Conservation (phyloP, 2,329 filamentous ascomycete species). For the Penicillium sp. region DNA sequence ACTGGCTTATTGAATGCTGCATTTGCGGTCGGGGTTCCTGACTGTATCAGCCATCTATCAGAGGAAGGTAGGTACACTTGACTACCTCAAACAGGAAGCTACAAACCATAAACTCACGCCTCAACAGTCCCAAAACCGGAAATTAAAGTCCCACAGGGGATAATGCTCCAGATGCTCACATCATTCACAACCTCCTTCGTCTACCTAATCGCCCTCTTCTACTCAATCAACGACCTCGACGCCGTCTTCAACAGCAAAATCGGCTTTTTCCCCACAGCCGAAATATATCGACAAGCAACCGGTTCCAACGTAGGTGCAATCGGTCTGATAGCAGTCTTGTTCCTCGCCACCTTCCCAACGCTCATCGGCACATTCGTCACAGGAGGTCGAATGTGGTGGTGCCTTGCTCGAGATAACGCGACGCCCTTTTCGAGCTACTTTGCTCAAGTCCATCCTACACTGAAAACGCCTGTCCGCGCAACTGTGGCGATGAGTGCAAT, state of each 20-base stretch:
- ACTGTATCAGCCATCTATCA: constrained; percentile 61
- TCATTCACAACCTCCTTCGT: constrained; percentile 45
- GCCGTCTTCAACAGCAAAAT: constrained; percentile 49
- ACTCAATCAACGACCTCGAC: constrained; percentile 44
- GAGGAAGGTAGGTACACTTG: constrained; percentile 49
- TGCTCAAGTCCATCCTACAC: constrained; percentile 46
- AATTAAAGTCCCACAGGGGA: constrained; percentile 45
- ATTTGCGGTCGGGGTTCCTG: constrained; percentile 63
- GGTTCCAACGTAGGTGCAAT: constrained; percentile 51
- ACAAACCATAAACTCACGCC: neutral
- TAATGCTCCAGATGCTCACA: constrained; percentile 46
- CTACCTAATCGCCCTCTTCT: constrained; percentile 48
- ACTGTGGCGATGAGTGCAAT: constrained; percentile 52
- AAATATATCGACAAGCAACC: constrained; percentile 63
- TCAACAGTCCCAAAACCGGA: constrained; percentile 26
- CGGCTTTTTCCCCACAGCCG: constrained; percentile 59
- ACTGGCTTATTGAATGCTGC: constrained; percentile 64
- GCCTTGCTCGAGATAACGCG: constrained; percentile 57
- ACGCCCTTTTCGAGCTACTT: constrained; percentile 53
- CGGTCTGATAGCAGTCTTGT: constrained; percentile 54
- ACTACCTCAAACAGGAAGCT: neutral
- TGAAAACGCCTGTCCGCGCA: constrained; percentile 56
- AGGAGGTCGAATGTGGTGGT: constrained; percentile 59
- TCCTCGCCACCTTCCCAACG: constrained; percentile 53
- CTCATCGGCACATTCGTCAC: constrained; percentile 57